Percentiles rank a stretch among this genome's conserved stretches.
Conservation (phyloP, 2,329 filamentous ascomycete species). For the Cordyceps sp. region DNA sequence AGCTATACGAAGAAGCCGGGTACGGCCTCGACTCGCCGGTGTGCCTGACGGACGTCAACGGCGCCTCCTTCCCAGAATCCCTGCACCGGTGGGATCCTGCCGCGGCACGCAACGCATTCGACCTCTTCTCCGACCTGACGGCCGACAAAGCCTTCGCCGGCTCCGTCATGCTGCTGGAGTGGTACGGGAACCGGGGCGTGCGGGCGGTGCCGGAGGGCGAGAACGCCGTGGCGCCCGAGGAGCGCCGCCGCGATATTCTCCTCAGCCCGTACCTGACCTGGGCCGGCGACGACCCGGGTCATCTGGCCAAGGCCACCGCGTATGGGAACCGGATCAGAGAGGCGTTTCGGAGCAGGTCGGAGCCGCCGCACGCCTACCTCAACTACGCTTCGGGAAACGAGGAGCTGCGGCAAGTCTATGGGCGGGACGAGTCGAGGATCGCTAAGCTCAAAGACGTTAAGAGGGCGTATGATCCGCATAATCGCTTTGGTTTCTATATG, state of each 20-base stretch:
- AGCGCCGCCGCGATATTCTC: slow-evolving; percentile 4
- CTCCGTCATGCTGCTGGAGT: neutral
- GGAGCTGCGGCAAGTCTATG: slow-evolving; percentile 4
- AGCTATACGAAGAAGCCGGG: slow-evolving; percentile 2
- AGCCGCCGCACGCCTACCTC: slow-evolving; percentile 4
- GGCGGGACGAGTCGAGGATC: slow-evolving; percentile 3
- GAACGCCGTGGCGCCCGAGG: slow-evolving; percentile 4
- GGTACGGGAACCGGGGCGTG: slow-evolving; percentile 3
- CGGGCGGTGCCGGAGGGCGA: slow-evolving; percentile 1
- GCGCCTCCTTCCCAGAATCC: slow-evolving; percentile 4
- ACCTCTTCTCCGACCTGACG: slow-evolving; percentile 3
- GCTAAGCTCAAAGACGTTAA: slow-evolving; percentile 4
- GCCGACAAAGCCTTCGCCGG: slow-evolving; percentile 1
- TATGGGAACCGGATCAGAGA: slow-evolving; percentile 1
- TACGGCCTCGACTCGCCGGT: neutral
- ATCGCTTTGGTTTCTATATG: slow-evolving; percentile 4
- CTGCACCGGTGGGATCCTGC: slow-evolving; percentile 2
- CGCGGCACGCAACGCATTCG: slow-evolving; percentile 2
- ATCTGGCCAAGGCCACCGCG: slow-evolving; percentile 1
- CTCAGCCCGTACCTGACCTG: slow-evolving; percentile 3
- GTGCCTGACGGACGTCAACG: slow-evolving; percentile 4
- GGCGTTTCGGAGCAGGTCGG: neutral
- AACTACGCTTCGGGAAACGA: slow-evolving; percentile 7
- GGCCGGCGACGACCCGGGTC: slow-evolving; percentile 1
- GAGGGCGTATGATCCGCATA: slow-evolving; percentile 6